Percentiles rank a stretch among this genome's conserved stretches.
Conservation (phyloP, 345 rosid species). For the Corchorus capsularis region DNA sequence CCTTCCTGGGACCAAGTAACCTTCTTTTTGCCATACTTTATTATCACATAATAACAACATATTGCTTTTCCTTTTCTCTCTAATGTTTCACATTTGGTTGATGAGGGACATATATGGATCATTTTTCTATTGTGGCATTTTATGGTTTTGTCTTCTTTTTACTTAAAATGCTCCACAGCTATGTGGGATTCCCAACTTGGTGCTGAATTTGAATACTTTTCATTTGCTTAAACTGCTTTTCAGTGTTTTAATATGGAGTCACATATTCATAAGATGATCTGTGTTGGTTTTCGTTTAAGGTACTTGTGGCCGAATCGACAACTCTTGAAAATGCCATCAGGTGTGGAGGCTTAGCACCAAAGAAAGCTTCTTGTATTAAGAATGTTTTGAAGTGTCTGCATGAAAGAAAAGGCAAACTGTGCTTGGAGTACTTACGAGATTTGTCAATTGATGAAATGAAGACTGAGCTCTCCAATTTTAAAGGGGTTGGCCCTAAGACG, state of each 20-base stretch:
- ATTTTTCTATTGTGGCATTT: not conserved
- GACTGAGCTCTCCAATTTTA: conserved; percentile 77
- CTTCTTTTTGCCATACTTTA: not conserved
- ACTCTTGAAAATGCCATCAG: conserved; percentile 69
- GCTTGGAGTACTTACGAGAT: conserved; percentile 73
- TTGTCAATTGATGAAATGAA: conserved; percentile 67
- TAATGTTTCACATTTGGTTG: not conserved
- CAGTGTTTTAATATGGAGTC: not conserved
- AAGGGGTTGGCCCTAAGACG: conserved; percentile 86
- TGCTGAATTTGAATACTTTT: not conserved
- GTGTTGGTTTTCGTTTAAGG: conserved; percentile 40
- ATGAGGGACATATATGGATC: not conserved
- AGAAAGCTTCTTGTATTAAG: conserved; percentile 73
- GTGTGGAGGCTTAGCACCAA: conserved; percentile 92
- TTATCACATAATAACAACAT: not conserved
- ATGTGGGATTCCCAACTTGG: not conserved
- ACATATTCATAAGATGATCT: not conserved
- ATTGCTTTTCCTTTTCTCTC: not conserved
- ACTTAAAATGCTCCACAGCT: not conserved
- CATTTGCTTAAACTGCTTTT: not conserved
- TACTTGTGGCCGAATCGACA: conserved; percentile 64
- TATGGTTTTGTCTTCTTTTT: not conserved
- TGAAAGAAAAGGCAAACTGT: conserved; percentile 62
- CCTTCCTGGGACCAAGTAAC: conserved; percentile 77
- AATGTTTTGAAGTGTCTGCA: conserved; percentile 62